Evolutionary conservation across 2,329 filamentous ascomycete genomes (phyloP), one percentile per base, ranked within the genome.

Genomic region (Fusarium redolens): DNA sequence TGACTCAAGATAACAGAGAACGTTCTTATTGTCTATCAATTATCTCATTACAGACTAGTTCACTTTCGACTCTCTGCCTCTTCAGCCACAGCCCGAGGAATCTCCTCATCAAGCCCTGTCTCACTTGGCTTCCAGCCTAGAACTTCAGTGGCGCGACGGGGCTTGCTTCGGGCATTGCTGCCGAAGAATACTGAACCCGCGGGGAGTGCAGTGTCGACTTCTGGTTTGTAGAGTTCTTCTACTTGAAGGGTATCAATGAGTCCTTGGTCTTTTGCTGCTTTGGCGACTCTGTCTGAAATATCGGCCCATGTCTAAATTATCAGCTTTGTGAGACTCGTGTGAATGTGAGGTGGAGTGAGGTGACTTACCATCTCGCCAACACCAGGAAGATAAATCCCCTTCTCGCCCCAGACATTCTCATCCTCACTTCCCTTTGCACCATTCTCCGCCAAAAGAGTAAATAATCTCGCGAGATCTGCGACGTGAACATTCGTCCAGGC

Each of bases 121-220:
- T 85, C 81, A 25, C 78, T 80, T 0, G 89, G 87, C 55, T 83
- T 82, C 90, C 89, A 92, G 0, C 85, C 86, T 12, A 92, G 74
- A 45, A 89, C 69, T 72, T 87, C 84, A 44, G 81, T 85, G 10
- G 84, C 90, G 38, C 89, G 83, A 55, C 83, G 81, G 0, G 89
- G 86, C 60, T 80, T 83, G 37, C 85, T 85, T 66, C 86, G 81
- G 17, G 89, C 90, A 70, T 92, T 91, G 52, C 85, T 84, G 0
- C 89, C 89, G 82, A 88, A 90, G 9, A 87, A 80, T 11, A 87
- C 80, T 45, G 83, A 81, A 14, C 87, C 87, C 51, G 82, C 83
- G 0, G 82, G 80, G 1, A 83, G 79, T 20, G 86, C 77, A 20
- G 82, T 80, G 48, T 86, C 82, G 4, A 85, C 84, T 12, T 88